These are phyloP conservation scores for Alternaria sp. DNA, from an alignment of 2,329 filamentous ascomycete species.

Conservation along the genomic window DNA sequence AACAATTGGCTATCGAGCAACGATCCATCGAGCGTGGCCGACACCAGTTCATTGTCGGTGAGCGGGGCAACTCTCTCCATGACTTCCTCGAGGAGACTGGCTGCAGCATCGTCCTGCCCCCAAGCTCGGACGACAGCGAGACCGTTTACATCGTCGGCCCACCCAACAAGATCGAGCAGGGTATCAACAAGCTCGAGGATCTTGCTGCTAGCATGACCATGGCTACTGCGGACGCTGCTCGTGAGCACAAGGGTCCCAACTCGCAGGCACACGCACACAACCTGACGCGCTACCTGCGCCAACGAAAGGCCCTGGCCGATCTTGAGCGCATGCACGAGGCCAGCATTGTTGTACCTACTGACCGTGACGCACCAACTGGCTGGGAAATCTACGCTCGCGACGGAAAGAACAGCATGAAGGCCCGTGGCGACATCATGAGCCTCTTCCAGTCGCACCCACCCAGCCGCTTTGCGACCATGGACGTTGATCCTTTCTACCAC, in stretches of 20 bases:
- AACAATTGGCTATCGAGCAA: conserved; percentile 79
- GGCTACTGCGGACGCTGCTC: conserved; percentile 81
- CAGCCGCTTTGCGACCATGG: conserved; percentile 70
- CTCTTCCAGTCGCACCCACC: conserved; percentile 79
- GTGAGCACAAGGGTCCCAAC: conserved; percentile 78
- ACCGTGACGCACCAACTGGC: conserved; percentile 72
- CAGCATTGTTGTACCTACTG: conserved; percentile 83
- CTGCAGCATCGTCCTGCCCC: conserved; percentile 84
- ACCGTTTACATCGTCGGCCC: conserved; percentile 86
- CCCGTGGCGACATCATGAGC: conserved; percentile 76
- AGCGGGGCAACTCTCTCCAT: conserved; percentile 78
- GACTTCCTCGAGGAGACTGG: conserved; percentile 92
- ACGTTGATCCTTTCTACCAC: conserved; percentile 82
- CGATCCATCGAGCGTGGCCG: conserved; percentile 83
- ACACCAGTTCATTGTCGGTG: conserved; percentile 94
- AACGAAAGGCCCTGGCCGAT: conserved; percentile 81
- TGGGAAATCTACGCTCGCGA: conserved; percentile 92
- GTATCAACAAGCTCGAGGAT: conserved; percentile 84
- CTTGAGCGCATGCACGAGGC: conserved; percentile 82
- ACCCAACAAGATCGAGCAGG: conserved; percentile 73
- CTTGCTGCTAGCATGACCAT: conserved; percentile 87
- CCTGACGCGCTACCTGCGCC: conserved; percentile 85
- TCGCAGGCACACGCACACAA: conserved; percentile 82
- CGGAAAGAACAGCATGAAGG: conserved; percentile 80
- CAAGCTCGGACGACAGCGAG: conserved; percentile 79